Percentiles rank a stretch among this genome's conserved stretches.
Evolutionary conservation across 2,329 filamentous ascomycete species (phyloP).

Genomic region (Cephalotrichum gorgonifer): DNA sequence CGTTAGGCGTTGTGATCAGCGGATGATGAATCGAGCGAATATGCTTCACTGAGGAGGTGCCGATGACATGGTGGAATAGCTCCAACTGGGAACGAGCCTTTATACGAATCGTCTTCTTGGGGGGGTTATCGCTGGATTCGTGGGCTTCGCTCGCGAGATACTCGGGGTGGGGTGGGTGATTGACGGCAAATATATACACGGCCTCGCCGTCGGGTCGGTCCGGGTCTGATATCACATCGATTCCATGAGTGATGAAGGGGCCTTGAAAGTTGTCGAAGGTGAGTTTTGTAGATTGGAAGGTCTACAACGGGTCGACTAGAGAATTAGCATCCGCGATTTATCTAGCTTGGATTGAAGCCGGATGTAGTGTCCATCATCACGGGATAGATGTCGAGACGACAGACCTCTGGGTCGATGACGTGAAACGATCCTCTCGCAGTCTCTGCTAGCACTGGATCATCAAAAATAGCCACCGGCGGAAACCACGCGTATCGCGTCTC

Average conservation of each 20-base stretch:
- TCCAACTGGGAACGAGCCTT: slow-evolving; percentile 44
- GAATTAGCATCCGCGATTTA: too few species aligned
- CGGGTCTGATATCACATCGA: slow-evolving; percentile 45
- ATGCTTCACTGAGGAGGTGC: slow-evolving; percentile 28
- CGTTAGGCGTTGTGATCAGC: slow-evolving; percentile 47
- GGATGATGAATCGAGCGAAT: slow-evolving; percentile 43
- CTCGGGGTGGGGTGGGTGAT: slow-evolving; percentile 42
- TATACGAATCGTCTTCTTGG: too few species aligned
- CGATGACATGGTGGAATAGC: slow-evolving; percentile 42
- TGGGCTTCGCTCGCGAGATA: slow-evolving; percentile 17
- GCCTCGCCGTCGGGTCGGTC: slow-evolving; percentile 20
- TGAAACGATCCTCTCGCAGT: slow-evolving; percentile 34
- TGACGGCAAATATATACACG: slow-evolving; percentile 51
- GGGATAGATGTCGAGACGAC: too few species aligned
- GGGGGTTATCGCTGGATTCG: too few species aligned
- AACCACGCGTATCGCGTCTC: slow-evolving; percentile 39
- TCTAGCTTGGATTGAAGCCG: too few species aligned
- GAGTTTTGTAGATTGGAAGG: slow-evolving; percentile 32
- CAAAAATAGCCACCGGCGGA: slow-evolving; percentile 31
- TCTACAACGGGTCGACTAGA: too few species aligned
- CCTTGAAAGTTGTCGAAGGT: slow-evolving; percentile 38
- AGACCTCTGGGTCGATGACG: slow-evolving; percentile 44
- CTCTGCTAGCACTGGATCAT: slow-evolving; percentile 23
- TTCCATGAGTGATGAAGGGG: slow-evolving; percentile 48
- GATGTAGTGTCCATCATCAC: too few species aligned